Percentiles rank a stretch among this genome's conserved stretches.
Evolutionary conservation across 345 rosid species (phyloP).

Genomic region (Cardamine occulta): DNA sequence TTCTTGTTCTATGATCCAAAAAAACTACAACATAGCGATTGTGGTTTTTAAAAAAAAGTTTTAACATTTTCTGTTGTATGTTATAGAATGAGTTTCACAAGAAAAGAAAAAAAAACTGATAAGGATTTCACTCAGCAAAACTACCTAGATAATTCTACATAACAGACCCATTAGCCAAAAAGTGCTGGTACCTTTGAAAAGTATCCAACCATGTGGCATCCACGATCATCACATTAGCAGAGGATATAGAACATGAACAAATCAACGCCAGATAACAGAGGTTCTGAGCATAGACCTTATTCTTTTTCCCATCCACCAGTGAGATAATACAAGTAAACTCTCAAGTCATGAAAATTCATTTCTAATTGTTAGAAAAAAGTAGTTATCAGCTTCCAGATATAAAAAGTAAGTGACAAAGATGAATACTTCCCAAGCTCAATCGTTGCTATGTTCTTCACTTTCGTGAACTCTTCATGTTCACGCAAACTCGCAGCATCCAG

Average conservation of each 20-base stretch:
- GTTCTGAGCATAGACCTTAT: constrained; percentile 98
- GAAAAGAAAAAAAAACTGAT: not conserved
- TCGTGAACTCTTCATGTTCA: constrained; percentile 98
- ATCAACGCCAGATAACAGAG: constrained; percentile 99
- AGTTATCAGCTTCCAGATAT: constrained; percentile 1
- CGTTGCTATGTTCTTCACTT: constrained; percentile 96
- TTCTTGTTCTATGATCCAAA: too few species aligned
- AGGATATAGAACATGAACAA: constrained; percentile 87
- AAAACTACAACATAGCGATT: too few species aligned
- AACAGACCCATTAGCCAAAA: too few species aligned
- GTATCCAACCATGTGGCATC: constrained; percentile 99
- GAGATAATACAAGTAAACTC: not conserved
- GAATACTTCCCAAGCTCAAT: constrained; percentile 86
- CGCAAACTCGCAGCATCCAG: constrained; percentile 99
- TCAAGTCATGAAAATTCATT: not conserved
- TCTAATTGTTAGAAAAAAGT: constrained; percentile 6
- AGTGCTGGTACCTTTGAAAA: constrained; percentile 81
- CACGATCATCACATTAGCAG: constrained; percentile 99
- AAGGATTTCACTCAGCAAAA: not conserved
- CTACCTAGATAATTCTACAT: too few species aligned
- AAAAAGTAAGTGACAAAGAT: not conserved
- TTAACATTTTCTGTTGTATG: not conserved
- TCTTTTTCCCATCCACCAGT: constrained; percentile 88
- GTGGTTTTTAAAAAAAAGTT: not conserved
- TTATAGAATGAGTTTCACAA: not conserved